Percentiles rank a stretch among this genome's conserved stretches.
Conservation (phyloP, 345 rosid species). For the Theobroma cacao region DNA sequence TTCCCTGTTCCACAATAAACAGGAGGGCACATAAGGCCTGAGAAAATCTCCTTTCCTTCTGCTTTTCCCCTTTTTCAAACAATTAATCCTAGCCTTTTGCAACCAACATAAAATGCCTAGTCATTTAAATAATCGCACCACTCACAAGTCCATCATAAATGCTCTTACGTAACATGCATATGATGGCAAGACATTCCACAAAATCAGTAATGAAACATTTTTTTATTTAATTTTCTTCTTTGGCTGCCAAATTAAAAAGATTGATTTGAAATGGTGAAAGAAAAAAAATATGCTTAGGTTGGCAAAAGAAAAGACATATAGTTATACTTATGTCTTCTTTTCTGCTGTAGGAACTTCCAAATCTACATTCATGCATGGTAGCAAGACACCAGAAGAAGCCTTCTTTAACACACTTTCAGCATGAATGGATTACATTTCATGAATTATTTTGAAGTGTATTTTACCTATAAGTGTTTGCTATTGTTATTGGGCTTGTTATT, state of each 20-base stretch:
- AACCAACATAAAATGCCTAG: neutral
- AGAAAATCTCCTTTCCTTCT: neutral
- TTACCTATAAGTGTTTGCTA: slow-evolving; percentile 41
- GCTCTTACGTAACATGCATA: neutral
- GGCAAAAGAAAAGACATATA: neutral
- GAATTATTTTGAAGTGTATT: slow-evolving; percentile 12
- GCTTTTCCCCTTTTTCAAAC: neutral
- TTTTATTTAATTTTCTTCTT: neutral
- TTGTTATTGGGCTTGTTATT: slow-evolving; percentile 41
- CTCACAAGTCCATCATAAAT: neutral
- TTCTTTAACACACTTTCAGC: neutral
- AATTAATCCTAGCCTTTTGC: neutral
- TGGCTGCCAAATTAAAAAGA: slow-evolving; percentile 3
- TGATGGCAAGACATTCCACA: neutral
- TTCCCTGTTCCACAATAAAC: neutral
- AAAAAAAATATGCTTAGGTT: slow-evolving; percentile 1
- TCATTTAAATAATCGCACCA: slow-evolving; percentile 1
- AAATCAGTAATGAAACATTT: neutral
- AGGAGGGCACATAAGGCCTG: neutral
- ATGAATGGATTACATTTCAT: slow-evolving; percentile 7
- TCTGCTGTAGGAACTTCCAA: neutral
- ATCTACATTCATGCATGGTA: slow-evolving; percentile 6
- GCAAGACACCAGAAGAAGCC: neutral
- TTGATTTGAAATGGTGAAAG: neutral
- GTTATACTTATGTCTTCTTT: slow-evolving; percentile 11